Conservation (phyloP, 306 rosid species). For the Malus sylvestris region DNA sequence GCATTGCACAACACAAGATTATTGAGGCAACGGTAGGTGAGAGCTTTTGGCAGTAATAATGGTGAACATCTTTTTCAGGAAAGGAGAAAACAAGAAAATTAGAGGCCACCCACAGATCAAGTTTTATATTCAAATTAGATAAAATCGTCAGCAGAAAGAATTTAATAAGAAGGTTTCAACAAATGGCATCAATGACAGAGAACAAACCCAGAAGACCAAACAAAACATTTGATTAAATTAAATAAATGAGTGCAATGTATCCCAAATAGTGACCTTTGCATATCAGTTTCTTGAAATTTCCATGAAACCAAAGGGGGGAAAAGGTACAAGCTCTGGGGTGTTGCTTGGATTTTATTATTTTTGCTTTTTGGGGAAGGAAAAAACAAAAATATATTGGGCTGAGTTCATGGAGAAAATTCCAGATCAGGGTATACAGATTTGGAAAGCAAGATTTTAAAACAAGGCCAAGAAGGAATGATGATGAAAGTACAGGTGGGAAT, state of each 20-base stretch:
- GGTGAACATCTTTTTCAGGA: not conserved
- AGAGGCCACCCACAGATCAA: slow-evolving; percentile 16
- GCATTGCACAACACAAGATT: slow-evolving; percentile 10
- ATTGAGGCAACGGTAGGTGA: slow-evolving; percentile 23
- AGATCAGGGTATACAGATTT: slow-evolving; percentile 1
- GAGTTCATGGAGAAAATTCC: not conserved
- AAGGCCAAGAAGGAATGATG: not conserved
- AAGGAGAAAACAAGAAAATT: slow-evolving; percentile 11
- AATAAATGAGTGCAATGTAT: slow-evolving; percentile 6
- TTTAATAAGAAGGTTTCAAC: not conserved
- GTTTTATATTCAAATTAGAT: not conserved
- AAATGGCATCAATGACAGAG: slow-evolving; percentile 9
- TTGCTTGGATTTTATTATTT: not conserved
- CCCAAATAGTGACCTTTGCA: slow-evolving; percentile 14
- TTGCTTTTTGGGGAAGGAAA: not conserved
- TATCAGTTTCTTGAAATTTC: slow-evolving; percentile 9
- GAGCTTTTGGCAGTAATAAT: slow-evolving; percentile 7
- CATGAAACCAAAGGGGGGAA: slow-evolving; percentile 16
- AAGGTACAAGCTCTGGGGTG: not conserved
- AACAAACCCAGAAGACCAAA: slow-evolving; percentile 28
- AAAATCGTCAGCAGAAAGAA: slow-evolving; percentile 7
- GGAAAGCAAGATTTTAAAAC: slow-evolving; percentile 2
- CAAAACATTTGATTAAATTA: slow-evolving; percentile 10
- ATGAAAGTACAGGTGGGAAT: not conserved
- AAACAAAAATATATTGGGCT: not conserved